These are phyloP conservation scores for Hydnum rufescens DNA, from an alignment of 768 basidiomycete genomes.

Conservation along the genomic window DNA sequence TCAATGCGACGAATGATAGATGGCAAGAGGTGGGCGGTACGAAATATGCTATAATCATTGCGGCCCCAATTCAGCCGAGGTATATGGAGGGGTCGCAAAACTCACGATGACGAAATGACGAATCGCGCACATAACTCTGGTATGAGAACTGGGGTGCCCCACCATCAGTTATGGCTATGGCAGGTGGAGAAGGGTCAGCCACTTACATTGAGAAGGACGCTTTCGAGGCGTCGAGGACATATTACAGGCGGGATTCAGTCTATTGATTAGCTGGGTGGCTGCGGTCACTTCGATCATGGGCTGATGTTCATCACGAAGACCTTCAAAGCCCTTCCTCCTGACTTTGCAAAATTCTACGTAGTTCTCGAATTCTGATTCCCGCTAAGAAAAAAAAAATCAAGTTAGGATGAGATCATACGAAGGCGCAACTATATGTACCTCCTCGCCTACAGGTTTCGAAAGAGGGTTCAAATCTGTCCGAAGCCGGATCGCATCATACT, in stretches of 20 bases:
- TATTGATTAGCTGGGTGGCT: constrained; percentile 31
- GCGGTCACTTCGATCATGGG: constrained; percentile 51
- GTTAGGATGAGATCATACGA: constrained; percentile 2
- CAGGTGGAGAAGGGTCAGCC: background rate
- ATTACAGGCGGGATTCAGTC: constrained; percentile 19
- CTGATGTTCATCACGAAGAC: constrained; percentile 40
- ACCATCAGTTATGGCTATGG: too few species aligned
- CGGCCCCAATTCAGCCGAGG: background rate
- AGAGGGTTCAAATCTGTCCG: constrained; percentile 52
- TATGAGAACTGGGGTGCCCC: constrained; percentile 58
- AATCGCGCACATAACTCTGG: constrained; percentile 63
- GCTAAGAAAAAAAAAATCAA: constrained; percentile 20
- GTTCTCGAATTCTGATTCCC: constrained; percentile 38
- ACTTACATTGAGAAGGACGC: background rate
- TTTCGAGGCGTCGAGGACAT: too few species aligned
- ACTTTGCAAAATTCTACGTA: constrained; percentile 48
- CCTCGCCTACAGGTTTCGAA: constrained; percentile 44
- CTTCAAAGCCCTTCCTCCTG: constrained; percentile 39
- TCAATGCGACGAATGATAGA: constrained; percentile 56
- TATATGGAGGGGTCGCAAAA: background rate
- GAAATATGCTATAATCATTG: constrained; percentile 30
- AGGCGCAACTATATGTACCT: constrained; percentile 26
- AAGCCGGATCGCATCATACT: constrained; percentile 38
- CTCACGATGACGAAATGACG: constrained; percentile 52
- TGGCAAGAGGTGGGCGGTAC: constrained; percentile 50